Percentiles rank a stretch among this genome's conserved stretches.
Evolutionary conservation across 805 yeast genomes (phyloP).

Genomic region (Allodekkera sacchari): DNA sequence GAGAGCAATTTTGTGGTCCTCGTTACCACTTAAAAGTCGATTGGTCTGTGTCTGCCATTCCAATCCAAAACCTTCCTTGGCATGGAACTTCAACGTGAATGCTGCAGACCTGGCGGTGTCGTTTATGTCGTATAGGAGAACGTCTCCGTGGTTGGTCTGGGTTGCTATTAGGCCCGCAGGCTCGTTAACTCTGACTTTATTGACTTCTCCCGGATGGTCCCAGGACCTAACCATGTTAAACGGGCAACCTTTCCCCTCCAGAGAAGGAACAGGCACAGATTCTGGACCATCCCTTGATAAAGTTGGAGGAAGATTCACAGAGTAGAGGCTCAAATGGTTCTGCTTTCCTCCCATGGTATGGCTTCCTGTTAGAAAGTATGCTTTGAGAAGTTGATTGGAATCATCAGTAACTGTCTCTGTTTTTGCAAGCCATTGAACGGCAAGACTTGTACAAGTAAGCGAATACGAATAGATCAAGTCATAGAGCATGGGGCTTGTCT

Average conservation of each 20-base stretch:
- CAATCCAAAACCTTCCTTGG: slow-evolving; percentile 59
- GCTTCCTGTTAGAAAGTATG: slow-evolving; percentile 39
- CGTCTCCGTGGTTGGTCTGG: slow-evolving; percentile 43
- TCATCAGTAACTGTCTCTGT: slow-evolving; percentile 6
- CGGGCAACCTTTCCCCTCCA: slow-evolving; percentile 22
- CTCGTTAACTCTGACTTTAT: slow-evolving; percentile 49
- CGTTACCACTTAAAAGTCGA: slow-evolving; percentile 53
- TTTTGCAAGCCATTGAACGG: slow-evolving; percentile 62
- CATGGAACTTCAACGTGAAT: slow-evolving; percentile 42
- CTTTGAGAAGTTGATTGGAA: slow-evolving; percentile 8
- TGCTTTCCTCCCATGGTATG: slow-evolving; percentile 30
- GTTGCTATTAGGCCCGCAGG: slow-evolving; percentile 42
- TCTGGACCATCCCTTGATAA: slow-evolving; percentile 27
- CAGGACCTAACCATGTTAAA: slow-evolving; percentile 40
- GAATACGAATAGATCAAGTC: slow-evolving; percentile 64
- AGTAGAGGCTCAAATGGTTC: slow-evolving; percentile 38
- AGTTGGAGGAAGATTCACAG: slow-evolving; percentile 42
- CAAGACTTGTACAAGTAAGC: slow-evolving; percentile 61
- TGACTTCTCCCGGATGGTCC: slow-evolving; percentile 61
- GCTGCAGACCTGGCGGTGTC: slow-evolving; percentile 10
- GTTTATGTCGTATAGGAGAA: slow-evolving; percentile 33
- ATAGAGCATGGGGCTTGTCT: slow-evolving; percentile 71
- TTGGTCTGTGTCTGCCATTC: slow-evolving; percentile 50
- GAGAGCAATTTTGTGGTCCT: slow-evolving; percentile 57
- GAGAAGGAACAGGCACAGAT: slow-evolving; percentile 13